phyloP scores from a whole-genome alignment of 495 filamentous ascomycete species.

The Letharia columbiana region DNA sequence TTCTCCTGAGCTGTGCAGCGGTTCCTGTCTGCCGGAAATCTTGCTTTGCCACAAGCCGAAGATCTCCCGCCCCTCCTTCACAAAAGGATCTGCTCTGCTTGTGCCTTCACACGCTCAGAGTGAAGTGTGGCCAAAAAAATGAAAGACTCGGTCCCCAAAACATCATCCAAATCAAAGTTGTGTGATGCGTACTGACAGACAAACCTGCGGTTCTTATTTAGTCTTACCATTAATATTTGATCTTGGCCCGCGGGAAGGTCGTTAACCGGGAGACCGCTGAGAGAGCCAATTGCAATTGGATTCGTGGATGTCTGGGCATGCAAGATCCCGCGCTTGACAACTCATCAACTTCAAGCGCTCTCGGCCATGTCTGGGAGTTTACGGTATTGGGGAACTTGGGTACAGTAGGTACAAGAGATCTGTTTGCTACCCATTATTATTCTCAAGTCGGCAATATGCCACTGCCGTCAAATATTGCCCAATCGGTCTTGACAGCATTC shows the following conservation, averaged over 20 bases:
- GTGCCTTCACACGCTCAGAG: no score
- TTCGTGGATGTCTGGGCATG: slow-evolving; percentile 6
- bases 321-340: slow-evolving; percentile 21
- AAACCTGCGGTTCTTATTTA: neutral
- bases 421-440: neutral
- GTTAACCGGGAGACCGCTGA: slow-evolving; percentile 16
- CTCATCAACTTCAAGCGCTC: slow-evolving; percentile 19
- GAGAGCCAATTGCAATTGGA: neutral
- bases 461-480: neutral
- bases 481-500: slow-evolving; percentile 2
- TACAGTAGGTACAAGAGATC: neutral
- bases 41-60: slow-evolving; percentile 8
- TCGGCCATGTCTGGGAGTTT: neutral
- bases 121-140: neutral
- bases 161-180: neutral
- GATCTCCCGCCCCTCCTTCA: slow-evolving; percentile 4
- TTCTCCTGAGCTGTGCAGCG: slow-evolving; percentile 17
- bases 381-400: no score
- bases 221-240: neutral
- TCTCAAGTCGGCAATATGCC: neutral
- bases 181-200: neutral
- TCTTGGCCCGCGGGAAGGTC: slow-evolving; percentile 6
- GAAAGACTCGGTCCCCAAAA: neutral
- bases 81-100: no score
- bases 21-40: slow-evolving; percentile 11